Base-by-base conservation (phyloP, 371 early-diverging fungal genomes). In the Vairimorpha necatrix region DNA sequence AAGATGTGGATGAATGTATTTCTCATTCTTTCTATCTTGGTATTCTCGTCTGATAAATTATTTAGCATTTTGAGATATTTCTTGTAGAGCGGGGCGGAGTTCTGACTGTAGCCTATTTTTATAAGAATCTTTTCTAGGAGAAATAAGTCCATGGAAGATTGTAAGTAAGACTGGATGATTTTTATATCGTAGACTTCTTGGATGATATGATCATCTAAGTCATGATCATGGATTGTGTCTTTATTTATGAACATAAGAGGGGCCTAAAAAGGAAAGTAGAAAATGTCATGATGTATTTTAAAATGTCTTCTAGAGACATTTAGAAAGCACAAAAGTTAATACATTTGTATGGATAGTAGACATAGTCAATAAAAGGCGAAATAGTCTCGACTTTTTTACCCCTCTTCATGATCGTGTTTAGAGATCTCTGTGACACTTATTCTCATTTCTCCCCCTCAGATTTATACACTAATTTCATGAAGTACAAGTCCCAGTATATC, bases 1-100 rank as follows among this genome's bases (percentile, higher is more conserved):
- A 83, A 22, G 33, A 75, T 67, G 9, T 58, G 65, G n/a, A 42
- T 54, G 48, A 77, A 81, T 9, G 67, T 61, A 48, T 72, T 70
- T 39, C 77, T 72, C 24, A 82, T 78, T 42, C 34, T 71, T 28
- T 81, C 84, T 30, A 36, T 39, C 67, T 71, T 79, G 26, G n/a
- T 16, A 42, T 42, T 34, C 20, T 69, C 74, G 46, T 77, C 75
- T 34, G 70, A 68, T 24, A 73, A 61, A 20, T 81, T 47, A 30
- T 67, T 74, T 20, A 83, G 26, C 20, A 50, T 50, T n/a, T 22
- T 50, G 4, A 56, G 26, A 56, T 56, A 56, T 28, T 22, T 3
- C 30, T 56, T 56, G 30, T 26, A 56, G 9, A 56, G 30, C 3
- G 24, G 6, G 4, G 28, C 20, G 13, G 11, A 9, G 18, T 56